These are phyloP conservation scores for Torrubiellomyces zombiae DNA, from an alignment of 2,329 filamentous ascomycete species.

Conservation along the genomic window DNA sequence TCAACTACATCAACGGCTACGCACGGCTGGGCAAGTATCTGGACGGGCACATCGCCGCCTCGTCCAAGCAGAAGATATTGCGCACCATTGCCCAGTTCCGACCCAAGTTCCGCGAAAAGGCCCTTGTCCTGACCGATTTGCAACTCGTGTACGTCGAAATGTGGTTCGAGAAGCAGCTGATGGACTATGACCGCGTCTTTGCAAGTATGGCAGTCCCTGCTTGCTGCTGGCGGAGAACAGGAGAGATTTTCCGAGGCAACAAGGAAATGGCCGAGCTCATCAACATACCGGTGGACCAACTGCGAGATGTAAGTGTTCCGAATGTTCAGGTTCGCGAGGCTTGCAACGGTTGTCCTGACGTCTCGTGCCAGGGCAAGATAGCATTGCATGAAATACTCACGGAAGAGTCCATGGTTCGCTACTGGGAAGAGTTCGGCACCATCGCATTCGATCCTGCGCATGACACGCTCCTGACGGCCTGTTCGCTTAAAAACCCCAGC, in stretches of 20 bases:
- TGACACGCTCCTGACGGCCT: conserved; percentile 89
- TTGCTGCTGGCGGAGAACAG: conserved; percentile 91
- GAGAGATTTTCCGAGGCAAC: conserved; percentile 93
- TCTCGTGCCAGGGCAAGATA: conserved; percentile 61
- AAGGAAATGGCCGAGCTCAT: conserved; percentile 98
- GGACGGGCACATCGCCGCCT: conserved; percentile 67
- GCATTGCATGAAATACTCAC: conserved; percentile 91
- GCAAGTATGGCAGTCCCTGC: conserved; percentile 97
- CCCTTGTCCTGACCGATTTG: conserved; percentile 81
- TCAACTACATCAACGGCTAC: conserved; percentile 98
- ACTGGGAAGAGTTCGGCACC: conserved; percentile 98
- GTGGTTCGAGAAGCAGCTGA: conserved; percentile 94
- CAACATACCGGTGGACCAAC: conserved; percentile 73
- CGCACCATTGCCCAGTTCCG: conserved; percentile 84
- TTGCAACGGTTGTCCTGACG: conserved; percentile 7
- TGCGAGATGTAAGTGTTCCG: conserved; percentile 59
- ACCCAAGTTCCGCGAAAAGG: conserved; percentile 90
- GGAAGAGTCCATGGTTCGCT: conserved; percentile 86
- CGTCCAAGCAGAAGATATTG: conserved; percentile 78
- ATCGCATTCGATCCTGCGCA: conserved; percentile 92
- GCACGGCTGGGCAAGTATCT: conserved; percentile 80
- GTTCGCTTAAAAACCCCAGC: conserved; percentile 70
- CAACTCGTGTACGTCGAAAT: conserved; percentile 92
- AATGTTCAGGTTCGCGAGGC: no score
- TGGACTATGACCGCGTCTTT: conserved; percentile 98